Evolutionary conservation across 768 basidiomycete genomes (phyloP), one percentile per base, ranked within the genome.

Genomic region (Tulasnella sp.): DNA sequence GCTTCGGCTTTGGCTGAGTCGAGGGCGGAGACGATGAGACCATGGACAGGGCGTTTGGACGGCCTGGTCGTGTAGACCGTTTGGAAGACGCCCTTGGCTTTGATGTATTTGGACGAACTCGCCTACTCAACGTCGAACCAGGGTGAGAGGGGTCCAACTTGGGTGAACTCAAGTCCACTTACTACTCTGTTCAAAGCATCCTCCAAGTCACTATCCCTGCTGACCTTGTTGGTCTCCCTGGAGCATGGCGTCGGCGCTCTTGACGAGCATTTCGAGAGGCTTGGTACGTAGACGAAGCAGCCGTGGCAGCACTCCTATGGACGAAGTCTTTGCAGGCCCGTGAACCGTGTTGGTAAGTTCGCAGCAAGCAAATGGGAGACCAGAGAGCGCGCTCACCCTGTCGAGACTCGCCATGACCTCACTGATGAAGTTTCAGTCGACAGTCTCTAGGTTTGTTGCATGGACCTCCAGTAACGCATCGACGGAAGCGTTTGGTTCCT

Each of bases 81-180:
- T 78, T 96, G 95, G 88, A 98, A 99, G 14, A 98, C 93, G 76
- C 98, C 96, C 83, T 97, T 97, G 84, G 98, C 95, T 79, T 95
- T 94, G 77, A 98, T 90, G 81, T 97, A 98, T 79, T 95, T 95
- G 90, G 98, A 97, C 65, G 98, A 82, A 16, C 92, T 85, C 95
- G 97, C 97, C 96, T 98, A 78, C 37, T 1, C 7, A 6, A 26
- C 40, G 41, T n/a, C n/a, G n/a, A n/a, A n/a, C n/a, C n/a, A 32
- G 22, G 32, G 35, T 29, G 29, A 39, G 14, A 62, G 0, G 72
- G 69, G 22, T 29, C 42, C 41, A 32, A 19, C n/a, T 1, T 22
- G 35, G n/a, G 5, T 36, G n/a, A 22, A 22, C 1, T 19, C 35
- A 12, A 29, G 32, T 34, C 17, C 12, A 81, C 90, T 67, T 79